A percentile compares a stretch with the other conserved stretches of the same genome.
phyloP scores from a whole-genome alignment of 768 basidiomycete genomes.

The Lactarius evosmus region DNA sequence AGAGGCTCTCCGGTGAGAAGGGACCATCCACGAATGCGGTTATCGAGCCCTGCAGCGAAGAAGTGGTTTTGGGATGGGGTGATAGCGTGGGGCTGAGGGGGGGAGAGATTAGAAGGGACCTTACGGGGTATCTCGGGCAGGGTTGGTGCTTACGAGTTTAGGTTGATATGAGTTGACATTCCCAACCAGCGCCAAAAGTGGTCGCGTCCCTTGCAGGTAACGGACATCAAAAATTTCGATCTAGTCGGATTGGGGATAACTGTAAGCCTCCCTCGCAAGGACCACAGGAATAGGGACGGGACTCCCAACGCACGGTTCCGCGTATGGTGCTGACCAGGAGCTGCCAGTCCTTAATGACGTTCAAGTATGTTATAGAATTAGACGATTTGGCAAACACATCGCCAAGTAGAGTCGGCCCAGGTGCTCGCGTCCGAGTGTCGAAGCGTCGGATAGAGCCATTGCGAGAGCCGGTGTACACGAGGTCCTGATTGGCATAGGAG shows the following conservation, averaged over 20 bases:
- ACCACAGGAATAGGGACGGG: background rate
- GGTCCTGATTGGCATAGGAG: conserved; percentile 13
- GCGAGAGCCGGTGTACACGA: conserved; percentile 38
- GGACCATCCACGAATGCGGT: conserved; percentile 66
- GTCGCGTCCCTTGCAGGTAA: conserved; percentile 43
- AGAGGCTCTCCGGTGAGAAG: conserved; percentile 51
- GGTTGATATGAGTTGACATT: conserved; percentile 55
- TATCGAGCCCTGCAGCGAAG: conserved; percentile 68
- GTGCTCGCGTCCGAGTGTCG: conserved; percentile 39
- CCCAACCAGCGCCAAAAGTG: conserved; percentile 48
- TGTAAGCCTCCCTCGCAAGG: conserved; percentile 5
- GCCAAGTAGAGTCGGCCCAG: conserved; percentile 42
- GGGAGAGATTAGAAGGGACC: background rate
- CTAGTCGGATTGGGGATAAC: conserved; percentile 36
- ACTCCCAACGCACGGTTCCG: conserved; percentile 49
- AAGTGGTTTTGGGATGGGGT: conserved; percentile 57
- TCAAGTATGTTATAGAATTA: conserved; percentile 55
- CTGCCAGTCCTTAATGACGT: conserved; percentile 47
- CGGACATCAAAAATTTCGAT: conserved; percentile 63
- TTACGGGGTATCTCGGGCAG: background rate
- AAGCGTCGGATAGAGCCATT: conserved; percentile 57
- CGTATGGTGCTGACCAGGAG: conserved; percentile 57
- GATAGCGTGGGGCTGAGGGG: conserved; percentile 53
- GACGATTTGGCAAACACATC: conserved; percentile 35
- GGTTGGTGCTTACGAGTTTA: conserved; percentile 45